Conservation (phyloP, 306 rosid species). For the Quercus glauca region DNA sequence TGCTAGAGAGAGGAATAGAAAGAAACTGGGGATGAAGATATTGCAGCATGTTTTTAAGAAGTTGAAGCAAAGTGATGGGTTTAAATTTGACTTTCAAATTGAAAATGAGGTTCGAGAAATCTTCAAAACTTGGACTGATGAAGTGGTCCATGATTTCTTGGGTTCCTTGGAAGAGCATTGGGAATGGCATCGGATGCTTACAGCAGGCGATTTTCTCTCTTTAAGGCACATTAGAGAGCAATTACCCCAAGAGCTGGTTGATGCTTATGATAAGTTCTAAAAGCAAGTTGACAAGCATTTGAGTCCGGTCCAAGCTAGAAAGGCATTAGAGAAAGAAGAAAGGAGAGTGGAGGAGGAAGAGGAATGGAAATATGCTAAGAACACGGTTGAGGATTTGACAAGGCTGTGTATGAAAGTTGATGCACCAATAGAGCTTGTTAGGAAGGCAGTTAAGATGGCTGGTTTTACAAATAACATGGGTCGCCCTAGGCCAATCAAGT, state of each 20-base stretch:
- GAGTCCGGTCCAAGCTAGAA: constrained; percentile 61
- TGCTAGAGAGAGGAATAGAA: constrained; percentile 83
- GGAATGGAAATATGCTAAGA: constrained; percentile 58
- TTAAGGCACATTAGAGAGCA: constrained; percentile 71
- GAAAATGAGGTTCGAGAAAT: constrained; percentile 61
- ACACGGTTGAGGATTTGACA: constrained; percentile 78
- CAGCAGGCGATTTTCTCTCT: constrained; percentile 72
- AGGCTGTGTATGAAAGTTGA: constrained; percentile 75
- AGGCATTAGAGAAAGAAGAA: constrained; percentile 60
- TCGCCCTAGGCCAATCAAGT: constrained; percentile 69
- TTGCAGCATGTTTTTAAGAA: constrained; percentile 67
- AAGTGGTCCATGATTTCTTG: constrained; percentile 59
- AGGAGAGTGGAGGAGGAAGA: constrained; percentile 58
- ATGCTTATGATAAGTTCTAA: constrained; percentile 79
- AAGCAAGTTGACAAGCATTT: constrained; percentile 71
- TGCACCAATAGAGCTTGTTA: constrained; percentile 64
- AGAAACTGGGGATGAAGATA: constrained; percentile 67
- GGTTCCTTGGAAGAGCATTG: constrained; percentile 59
- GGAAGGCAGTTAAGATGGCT: constrained; percentile 67
- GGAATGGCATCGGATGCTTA: constrained; percentile 63
- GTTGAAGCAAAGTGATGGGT: constrained; percentile 43
- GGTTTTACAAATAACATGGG: constrained; percentile 92
- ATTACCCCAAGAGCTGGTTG: constrained; percentile 66
- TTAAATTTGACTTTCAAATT: constrained; percentile 57
- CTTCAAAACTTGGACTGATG: constrained; percentile 70